These are phyloP conservation scores for Paramecium biaurelia DNA, from an alignment of 73 alveolate species.

Conservation along the genomic window DNA sequence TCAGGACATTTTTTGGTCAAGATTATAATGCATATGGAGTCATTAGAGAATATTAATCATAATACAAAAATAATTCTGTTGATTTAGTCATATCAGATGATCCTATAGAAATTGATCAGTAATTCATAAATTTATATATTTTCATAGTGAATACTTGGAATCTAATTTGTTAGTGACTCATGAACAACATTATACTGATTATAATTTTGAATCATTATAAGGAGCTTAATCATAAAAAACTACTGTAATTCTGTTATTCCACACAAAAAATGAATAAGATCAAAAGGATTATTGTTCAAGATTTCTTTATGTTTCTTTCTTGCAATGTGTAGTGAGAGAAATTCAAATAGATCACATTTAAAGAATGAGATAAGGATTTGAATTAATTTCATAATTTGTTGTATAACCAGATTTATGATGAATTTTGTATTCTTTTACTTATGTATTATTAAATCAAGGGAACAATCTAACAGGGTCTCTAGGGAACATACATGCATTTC, in stretches of 20 bases:
- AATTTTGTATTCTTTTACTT: background rate
- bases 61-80: background rate
- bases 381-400: constrained; percentile 13
- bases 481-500: constrained; percentile 97
- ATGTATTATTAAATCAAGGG: constrained; percentile 73
- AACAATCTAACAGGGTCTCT: constrained; percentile 99
- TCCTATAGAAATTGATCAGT: background rate
- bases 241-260: background rate
- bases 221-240: constrained; percentile 7
- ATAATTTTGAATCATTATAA: background rate
- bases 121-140: background rate
- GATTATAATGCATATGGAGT: constrained; percentile 20
- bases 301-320: background rate
- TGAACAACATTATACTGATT: background rate
- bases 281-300: background rate
- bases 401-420: constrained; percentile 17
- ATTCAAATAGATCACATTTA: background rate
- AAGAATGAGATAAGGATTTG: constrained; percentile 20
- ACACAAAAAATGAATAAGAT: background rate
- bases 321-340: background rate
- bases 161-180: background rate
- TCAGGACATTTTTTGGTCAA: background rate
- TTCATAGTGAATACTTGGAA: background rate
- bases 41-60: background rate
- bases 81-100: constrained; percentile 11